Percentiles rank a stretch among this genome's conserved stretches.
phyloP scores from a whole-genome alignment of 108 stramenopile genomes.

The Nitzschia palea region DNA sequence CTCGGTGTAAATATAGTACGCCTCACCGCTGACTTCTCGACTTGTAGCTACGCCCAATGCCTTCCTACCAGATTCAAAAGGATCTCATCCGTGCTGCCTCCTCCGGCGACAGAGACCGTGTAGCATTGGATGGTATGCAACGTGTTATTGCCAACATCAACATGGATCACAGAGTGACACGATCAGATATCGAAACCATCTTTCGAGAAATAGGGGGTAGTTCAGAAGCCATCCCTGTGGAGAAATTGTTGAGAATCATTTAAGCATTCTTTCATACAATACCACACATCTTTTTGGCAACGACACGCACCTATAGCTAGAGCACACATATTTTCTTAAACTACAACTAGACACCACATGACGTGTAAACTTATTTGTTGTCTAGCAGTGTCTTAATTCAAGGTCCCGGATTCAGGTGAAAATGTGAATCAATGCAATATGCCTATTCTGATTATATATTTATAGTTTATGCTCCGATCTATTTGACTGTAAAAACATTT shows the following conservation, averaged over 20 bases:
- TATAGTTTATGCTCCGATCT: no score
- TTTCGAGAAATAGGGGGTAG: constrained; percentile 50
- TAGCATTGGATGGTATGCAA: constrained; percentile 42
- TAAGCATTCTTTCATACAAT: no score
- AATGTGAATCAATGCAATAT: no score
- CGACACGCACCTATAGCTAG: no score
- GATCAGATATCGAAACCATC: constrained; percentile 44
- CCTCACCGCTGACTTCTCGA: neutral
- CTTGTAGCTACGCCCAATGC: constrained; percentile 45
- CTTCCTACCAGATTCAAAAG: constrained; percentile 60
- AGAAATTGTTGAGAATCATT: constrained; percentile 20
- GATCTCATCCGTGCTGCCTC: constrained; percentile 51
- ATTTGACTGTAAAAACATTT: no score
- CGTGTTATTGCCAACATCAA: constrained; percentile 54
- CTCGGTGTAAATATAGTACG: neutral
- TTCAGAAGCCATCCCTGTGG: constrained; percentile 17
- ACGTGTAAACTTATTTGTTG: no score
- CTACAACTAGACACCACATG: no score
- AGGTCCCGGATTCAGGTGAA: no score
- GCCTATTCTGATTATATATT: no score
- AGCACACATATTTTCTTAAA: no score
- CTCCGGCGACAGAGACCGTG: constrained; percentile 7
- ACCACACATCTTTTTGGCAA: no score
- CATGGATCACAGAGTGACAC: constrained; percentile 38
- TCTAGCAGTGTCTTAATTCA: no score